Evolutionary conservation across 805 yeast genomes (phyloP).

Genomic region (Debaryomyces prosopidis): DNA sequence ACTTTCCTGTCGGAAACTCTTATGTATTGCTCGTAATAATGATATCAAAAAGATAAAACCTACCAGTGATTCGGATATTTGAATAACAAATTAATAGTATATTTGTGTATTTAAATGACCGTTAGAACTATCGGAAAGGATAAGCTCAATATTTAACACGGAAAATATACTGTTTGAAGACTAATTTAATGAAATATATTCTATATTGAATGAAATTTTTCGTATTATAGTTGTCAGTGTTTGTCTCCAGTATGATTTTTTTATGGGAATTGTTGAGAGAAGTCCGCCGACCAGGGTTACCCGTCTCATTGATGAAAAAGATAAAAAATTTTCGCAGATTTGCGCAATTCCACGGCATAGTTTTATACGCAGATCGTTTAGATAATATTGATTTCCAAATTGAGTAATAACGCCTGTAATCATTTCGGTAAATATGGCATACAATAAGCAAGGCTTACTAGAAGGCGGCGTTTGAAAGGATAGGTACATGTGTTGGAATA

Average conservation of each 20-base stretch:
- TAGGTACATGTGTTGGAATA: too few relatives aligned
- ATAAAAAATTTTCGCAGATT: constrained; percentile 20
- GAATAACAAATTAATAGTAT: background rate
- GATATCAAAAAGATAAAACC: constrained; percentile 7
- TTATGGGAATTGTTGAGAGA: background rate
- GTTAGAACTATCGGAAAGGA: too few relatives aligned
- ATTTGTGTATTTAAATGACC: too few relatives aligned
- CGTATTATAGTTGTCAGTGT: too few relatives aligned
- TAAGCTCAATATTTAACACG: too few relatives aligned
- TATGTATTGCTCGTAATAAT: background rate
- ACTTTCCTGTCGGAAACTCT: background rate
- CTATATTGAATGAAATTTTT: too few relatives aligned
- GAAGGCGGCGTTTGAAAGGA: too few relatives aligned
- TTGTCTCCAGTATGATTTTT: background rate
- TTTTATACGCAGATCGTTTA: constrained; percentile 3
- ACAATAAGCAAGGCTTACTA: too few relatives aligned
- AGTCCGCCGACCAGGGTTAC: background rate
- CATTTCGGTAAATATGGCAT: too few relatives aligned
- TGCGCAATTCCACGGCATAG: constrained; percentile 2
- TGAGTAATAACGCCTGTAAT: background rate
- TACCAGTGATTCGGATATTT: background rate
- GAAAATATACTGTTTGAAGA: too few relatives aligned
- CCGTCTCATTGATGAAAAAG: constrained; percentile 24
- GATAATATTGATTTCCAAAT: constrained; percentile 3
- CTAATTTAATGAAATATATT: too few relatives aligned